phyloP scores from a whole-genome alignment of 2,329 filamentous ascomycete genomes.

The Penicillium concentricum region DNA sequence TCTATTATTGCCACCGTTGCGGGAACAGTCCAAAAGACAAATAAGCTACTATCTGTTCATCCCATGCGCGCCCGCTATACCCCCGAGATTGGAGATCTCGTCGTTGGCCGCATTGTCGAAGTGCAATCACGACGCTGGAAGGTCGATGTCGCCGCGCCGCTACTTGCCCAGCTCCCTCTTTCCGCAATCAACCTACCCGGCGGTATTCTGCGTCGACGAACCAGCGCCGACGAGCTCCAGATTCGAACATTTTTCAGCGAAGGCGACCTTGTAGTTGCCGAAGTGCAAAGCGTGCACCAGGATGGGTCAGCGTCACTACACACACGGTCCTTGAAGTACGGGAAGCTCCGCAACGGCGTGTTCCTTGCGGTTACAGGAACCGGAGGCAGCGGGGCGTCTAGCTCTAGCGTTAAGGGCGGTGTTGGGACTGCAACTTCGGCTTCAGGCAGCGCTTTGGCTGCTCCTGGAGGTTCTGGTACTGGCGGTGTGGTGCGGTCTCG shows the following conservation, averaged over 20 bases:
- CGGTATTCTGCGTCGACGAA: constrained; percentile 85
- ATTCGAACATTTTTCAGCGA: constrained; percentile 97
- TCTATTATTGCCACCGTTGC: constrained; percentile 87
- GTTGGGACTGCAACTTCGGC: constrained; percentile 52
- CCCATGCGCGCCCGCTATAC: constrained; percentile 90
- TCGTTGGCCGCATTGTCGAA: constrained; percentile 89
- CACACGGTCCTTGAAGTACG: constrained; percentile 87
- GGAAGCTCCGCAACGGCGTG: constrained; percentile 89
- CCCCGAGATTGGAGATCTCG: constrained; percentile 92
- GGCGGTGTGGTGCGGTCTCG: constrained; percentile 78
- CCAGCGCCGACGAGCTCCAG: constrained; percentile 93
- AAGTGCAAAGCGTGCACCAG: constrained; percentile 84
- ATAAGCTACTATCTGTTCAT: constrained; percentile 90
- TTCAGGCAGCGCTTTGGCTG: constrained; percentile 47
- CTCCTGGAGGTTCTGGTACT: constrained; percentile 56
- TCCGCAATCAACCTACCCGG: constrained; percentile 92
- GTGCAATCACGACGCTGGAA: constrained; percentile 94
- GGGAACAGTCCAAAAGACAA: constrained; percentile 86
- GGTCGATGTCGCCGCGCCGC: constrained; percentile 85
- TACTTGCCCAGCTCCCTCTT: constrained; percentile 81
- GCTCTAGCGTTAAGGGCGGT: constrained; percentile 33
- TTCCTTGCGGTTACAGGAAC: constrained; percentile 80
- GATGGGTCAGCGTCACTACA: constrained; percentile 87
- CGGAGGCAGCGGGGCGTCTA: constrained; percentile 63
- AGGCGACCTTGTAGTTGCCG: constrained; percentile 88